A percentile compares a stretch with the other conserved stretches of the same genome.
Conservation (phyloP, 2,329 filamentous ascomycete species). For the Coleophoma crateriformis region DNA sequence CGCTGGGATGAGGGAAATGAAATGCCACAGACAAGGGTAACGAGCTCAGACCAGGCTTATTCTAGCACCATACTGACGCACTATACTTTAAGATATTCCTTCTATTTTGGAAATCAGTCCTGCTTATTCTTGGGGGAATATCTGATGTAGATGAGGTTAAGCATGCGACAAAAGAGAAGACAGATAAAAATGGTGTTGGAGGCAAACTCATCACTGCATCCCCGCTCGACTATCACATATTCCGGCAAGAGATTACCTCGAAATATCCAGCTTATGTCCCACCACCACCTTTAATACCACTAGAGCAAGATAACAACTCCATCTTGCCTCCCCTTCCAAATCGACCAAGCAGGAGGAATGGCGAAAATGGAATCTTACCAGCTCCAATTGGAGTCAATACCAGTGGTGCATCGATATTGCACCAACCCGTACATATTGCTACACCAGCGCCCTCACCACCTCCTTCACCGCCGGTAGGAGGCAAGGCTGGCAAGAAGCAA, state of each 20-base stretch:
- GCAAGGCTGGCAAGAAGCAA: slow-evolving; percentile 95
- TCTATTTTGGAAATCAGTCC: slow-evolving; percentile 85
- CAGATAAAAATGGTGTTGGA: slow-evolving; percentile 37
- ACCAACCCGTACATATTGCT: slow-evolving; percentile 97
- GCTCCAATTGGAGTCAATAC: slow-evolving; percentile 45
- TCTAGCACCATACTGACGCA: neutral
- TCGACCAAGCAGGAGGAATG: slow-evolving; percentile 58
- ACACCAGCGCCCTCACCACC: slow-evolving; percentile 94
- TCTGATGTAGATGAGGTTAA: slow-evolving; percentile 71
- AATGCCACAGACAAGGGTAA: slow-evolving; percentile 58
- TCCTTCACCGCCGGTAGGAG: slow-evolving; percentile 78
- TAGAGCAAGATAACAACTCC: slow-evolving; percentile 87
- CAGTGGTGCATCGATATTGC: slow-evolving; percentile 73
- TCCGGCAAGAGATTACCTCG: slow-evolving; percentile 92
- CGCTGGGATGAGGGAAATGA: slow-evolving; percentile 67
- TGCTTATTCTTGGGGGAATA: slow-evolving; percentile 79
- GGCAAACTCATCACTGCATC: slow-evolving; percentile 80
- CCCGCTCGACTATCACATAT: slow-evolving; percentile 91
- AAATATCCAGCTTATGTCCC: slow-evolving; percentile 97
- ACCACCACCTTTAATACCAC: slow-evolving; percentile 72
- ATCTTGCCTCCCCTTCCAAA: slow-evolving; percentile 81
- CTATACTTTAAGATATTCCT: slow-evolving; percentile 57
- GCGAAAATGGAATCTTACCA: slow-evolving; percentile 56
- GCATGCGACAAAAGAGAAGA: slow-evolving; percentile 56
- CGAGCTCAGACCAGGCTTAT: slow-evolving; percentile 14